Base-by-base conservation (phyloP, 1,284 basidiomycete species). In the Pseudozyma tsukubaensis region DNA sequence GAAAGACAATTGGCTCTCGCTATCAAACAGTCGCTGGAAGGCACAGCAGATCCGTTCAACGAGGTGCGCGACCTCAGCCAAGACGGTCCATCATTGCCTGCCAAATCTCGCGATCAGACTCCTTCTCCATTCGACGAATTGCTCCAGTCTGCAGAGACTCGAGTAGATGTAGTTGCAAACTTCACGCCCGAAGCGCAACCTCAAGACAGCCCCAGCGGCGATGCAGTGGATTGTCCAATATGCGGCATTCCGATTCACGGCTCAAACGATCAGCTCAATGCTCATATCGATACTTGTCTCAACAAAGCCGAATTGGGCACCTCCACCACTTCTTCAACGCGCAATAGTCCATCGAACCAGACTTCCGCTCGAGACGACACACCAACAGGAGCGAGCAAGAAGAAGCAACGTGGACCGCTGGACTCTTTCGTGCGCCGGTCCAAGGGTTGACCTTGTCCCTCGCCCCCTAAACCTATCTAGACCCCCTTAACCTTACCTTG, bases 261-360 rank as follows among this genome's bases (percentile, higher is more conserved):
- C 10, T 55, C 62, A 42, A 73, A 73, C 14, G 64, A 66, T 6
- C 48, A 64, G 14, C 72, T 78, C 72, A 78, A 78, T 43, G 42
- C 59, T 8, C 76, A 78, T 56, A 67, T 78, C 36, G 76, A 78
- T 35, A 47, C 51, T 14, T 78, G 76, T 47, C 66, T 78, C 58
- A 68, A 61, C n/a, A 37, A 51, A n/a, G 45, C 62, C 11, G 21
- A 51, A 1, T 16, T 43, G 12, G 37, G 24, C 24, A 29, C 24
- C 24, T 29, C 32, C 36, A 10, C 39, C n/a, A 36, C 37, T 7
- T 11, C 43, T 39, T 21, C 35, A 4, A 11, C 39, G 13, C 4
- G 14, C 9, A 16, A 24, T 10, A 24, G 32, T 34, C 19, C 52
- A 56, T 35, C 51, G 18, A 37, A 9, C 13, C 14, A 48, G 16